Evolutionary conservation across 441 rosid genomes (phyloP), one percentile per base, ranked within the genome.

Genomic region (Euphorbia corollata): DNA sequence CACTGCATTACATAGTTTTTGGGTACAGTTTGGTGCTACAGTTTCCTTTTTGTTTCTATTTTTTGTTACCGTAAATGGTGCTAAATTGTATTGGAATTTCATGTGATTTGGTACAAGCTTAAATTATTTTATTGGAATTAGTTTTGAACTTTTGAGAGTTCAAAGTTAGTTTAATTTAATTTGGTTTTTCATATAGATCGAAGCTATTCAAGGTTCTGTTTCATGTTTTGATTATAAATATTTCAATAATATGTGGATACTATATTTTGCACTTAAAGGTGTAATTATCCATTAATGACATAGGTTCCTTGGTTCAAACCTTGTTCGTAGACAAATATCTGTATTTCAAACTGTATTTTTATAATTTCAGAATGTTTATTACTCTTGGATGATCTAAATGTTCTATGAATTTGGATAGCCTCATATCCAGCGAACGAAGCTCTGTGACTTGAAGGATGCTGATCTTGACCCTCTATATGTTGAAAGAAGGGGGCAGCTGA

Each of bases 341-440:
- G 45, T 24, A 32, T 63, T 36, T 16, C 24, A 18, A 39, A 58
- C 61, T 55, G 36, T 65, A 48, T 58, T 12, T 62, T 61, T 19
- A 38, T 53, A 61, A 24, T 24, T 43, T 57, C 48, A 48, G 62
- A 20, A 69, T 66, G 39, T 43, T 19, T 32, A 47, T 59, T 19
- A 67, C 6, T 55, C 65, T 16, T 62, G 30, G 62, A 16, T 67
- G 19, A 59, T 72, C 79, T 71, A 2, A 59, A 65, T 70, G 50
- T 57, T 45, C 59, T 67, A 38, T 75, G 68, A 59, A 71, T 69
- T 72, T 77, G 68, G 66, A 69, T 87, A 94, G 99, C 99, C 99
- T 67, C 99, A 94, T 82, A 89, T 94, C 73, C 86, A 85, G 83
- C 85, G 99, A 59, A 94, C 99, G 34, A 94, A 87, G 85, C 96